Evolutionary conservation across 2,329 filamentous ascomycete species (phyloP).

Genomic region (Botrytis galanthina): DNA sequence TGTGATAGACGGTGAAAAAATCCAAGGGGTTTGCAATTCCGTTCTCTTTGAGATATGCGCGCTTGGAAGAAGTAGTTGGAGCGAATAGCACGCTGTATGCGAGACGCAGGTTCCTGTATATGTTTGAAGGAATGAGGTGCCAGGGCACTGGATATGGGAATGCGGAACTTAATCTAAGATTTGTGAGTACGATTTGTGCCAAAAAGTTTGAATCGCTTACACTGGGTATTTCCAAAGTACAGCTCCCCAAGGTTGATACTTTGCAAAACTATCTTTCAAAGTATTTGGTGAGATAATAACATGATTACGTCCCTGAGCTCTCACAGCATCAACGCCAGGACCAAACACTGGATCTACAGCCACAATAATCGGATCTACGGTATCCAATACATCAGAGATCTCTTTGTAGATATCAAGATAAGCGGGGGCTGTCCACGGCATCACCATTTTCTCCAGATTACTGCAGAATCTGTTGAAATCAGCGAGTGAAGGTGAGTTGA

Average conservation of each 20-base stretch:
- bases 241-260: slow-evolving; percentile 40
- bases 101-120: slow-evolving; percentile 39
- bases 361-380: slow-evolving; percentile 42
- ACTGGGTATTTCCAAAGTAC: slow-evolving; percentile 43
- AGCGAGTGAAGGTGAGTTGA: neutral
- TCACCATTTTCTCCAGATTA: slow-evolving; percentile 32
- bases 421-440: slow-evolving; percentile 40
- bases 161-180: slow-evolving; percentile 36
- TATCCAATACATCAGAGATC: slow-evolving; percentile 40
- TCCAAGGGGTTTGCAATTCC: slow-evolving; percentile 24
- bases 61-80: slow-evolving; percentile 24
- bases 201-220: slow-evolving; percentile 28
- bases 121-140: slow-evolving; percentile 44
- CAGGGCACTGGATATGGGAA: slow-evolving; percentile 47
- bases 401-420: slow-evolving; percentile 43
- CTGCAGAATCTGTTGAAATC: slow-evolving; percentile 24
- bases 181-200: neutral
- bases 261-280: slow-evolving; percentile 41
- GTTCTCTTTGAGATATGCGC: slow-evolving; percentile 29
- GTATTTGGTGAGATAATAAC: slow-evolving; percentile 41
- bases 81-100: slow-evolving; percentile 23
- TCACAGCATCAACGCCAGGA: slow-evolving; percentile 44
- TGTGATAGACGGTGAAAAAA: slow-evolving; percentile 10
- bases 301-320: slow-evolving; percentile 41
- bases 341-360: slow-evolving; percentile 45